Conservation (phyloP, 352 stramenopile genomes). For the Globisporangium cystogenes region DNA sequence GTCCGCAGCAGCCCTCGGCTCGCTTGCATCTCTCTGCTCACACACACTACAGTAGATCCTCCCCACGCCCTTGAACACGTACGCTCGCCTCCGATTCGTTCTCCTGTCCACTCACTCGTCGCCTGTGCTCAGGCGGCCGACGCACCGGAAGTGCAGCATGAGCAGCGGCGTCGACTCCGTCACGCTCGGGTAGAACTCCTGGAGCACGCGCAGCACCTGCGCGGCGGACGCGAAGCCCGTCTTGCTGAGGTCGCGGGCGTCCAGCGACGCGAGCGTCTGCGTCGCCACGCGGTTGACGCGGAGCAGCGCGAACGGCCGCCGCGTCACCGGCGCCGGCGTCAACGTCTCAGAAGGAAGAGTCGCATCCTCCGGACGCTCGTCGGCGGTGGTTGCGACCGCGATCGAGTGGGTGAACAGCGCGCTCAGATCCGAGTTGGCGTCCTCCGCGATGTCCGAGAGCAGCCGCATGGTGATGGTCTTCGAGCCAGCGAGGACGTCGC, state of each 20-base stretch:
- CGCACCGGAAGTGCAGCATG: slow-evolving; percentile 48
- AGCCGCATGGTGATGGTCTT: slow-evolving; percentile 75
- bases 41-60: neutral
- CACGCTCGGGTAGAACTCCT: slow-evolving; percentile 52
- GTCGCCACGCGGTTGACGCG: slow-evolving; percentile 32
- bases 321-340: too few relatives aligned
- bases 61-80: neutral
- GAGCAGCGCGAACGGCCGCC: slow-evolving; percentile 41
- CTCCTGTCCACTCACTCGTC: too few relatives aligned
- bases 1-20: too few relatives aligned
- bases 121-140: slow-evolving; percentile 7
- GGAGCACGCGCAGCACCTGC: slow-evolving; percentile 40
- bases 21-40: neutral
- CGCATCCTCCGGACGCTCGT: too few relatives aligned
- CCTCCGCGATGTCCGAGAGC: slow-evolving; percentile 32
- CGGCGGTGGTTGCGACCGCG: slow-evolving; percentile 29
- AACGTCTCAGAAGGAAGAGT: too few relatives aligned
- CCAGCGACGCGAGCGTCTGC: slow-evolving; percentile 20
- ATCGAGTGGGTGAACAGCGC: slow-evolving; percentile 27
- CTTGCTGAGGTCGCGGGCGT: slow-evolving; percentile 25
- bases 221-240: slow-evolving; percentile 34
- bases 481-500: slow-evolving; percentile 25
- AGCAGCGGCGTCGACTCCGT: slow-evolving; percentile 31
- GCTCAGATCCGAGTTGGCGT: slow-evolving; percentile 50
- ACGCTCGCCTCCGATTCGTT: too few relatives aligned